These are phyloP conservation scores for Ceratobasidium sp. DNA, from an alignment of 1,284 basidiomycete genomes.

Conservation along the genomic window DNA sequence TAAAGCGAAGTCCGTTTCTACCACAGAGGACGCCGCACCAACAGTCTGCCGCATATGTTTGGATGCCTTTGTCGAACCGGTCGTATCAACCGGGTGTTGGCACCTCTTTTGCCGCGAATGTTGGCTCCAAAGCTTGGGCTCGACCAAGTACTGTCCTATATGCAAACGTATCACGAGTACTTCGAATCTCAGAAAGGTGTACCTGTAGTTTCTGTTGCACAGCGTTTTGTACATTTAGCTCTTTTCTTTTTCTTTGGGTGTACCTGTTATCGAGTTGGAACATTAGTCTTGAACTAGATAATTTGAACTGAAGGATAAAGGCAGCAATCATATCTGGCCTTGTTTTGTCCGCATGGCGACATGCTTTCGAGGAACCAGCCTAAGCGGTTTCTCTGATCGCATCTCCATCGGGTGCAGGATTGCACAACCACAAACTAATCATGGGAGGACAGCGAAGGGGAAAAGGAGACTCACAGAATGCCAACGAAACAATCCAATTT, in stretches of 20 bases:
- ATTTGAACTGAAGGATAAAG: background rate
- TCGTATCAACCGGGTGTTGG: constrained; percentile 83
- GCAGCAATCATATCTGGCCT: constrained; percentile 51
- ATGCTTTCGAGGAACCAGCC: constrained; percentile 41
- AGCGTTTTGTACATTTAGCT: background rate
- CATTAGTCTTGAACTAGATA: constrained; percentile 16
- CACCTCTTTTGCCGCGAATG: constrained; percentile 80
- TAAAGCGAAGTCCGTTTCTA: background rate
- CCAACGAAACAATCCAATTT: too few relatives aligned
- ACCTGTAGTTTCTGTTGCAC: constrained; percentile 53
- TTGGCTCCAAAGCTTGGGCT: constrained; percentile 79
- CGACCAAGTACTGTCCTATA: constrained; percentile 79
- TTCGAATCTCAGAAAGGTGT: constrained; percentile 71
- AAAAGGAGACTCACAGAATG: constrained; percentile 50
- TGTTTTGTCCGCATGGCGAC: constrained; percentile 45
- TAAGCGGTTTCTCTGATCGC: constrained; percentile 58
- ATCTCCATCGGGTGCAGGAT: constrained; percentile 61
- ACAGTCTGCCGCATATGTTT: constrained; percentile 75
- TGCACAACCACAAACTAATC: constrained; percentile 42
- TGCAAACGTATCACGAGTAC: constrained; percentile 81
- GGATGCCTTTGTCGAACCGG: constrained; percentile 75
- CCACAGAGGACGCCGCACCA: constrained; percentile 46
- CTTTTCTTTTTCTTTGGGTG: constrained; percentile 1
- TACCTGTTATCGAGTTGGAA: constrained; percentile 11
- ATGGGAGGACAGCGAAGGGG: constrained; percentile 36